Conservation (phyloP, 768 basidiomycete genomes). For the Hypholoma fasciculare region DNA sequence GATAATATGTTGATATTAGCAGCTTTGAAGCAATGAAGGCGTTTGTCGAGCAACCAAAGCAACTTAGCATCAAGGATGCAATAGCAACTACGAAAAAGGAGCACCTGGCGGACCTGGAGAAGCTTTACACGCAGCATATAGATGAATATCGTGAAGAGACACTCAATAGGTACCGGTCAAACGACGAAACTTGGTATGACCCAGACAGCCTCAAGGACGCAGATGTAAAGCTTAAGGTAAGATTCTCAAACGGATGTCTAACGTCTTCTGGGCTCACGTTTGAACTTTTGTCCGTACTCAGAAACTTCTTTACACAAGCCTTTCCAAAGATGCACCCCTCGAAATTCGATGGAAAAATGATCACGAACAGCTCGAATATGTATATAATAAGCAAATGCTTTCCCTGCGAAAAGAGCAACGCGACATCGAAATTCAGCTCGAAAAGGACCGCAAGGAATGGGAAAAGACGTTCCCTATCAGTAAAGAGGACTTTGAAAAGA, state of each 20-base stretch:
- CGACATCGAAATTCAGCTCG: too few species aligned
- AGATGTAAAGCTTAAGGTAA: neutral
- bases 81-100: slow-evolving; percentile 28
- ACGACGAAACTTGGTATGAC: slow-evolving; percentile 23
- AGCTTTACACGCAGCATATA: slow-evolving; percentile 35
- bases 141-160: slow-evolving; percentile 36
- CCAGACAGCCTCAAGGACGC: neutral
- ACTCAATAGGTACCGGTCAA: slow-evolving; percentile 30
- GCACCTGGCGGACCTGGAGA: slow-evolving; percentile 35
- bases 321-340: neutral
- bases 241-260: neutral
- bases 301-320: slow-evolving; percentile 1
- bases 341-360: slow-evolving; percentile 28
- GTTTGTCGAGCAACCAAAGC: neutral
- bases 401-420: slow-evolving; percentile 19
- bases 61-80: slow-evolving; percentile 27
- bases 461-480: slow-evolving; percentile 34
- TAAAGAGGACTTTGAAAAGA: slow-evolving; percentile 32
- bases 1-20: neutral
- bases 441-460: slow-evolving; percentile 21
- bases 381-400: slow-evolving; percentile 27
- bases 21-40: too few species aligned
- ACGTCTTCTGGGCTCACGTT: neutral
- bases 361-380: slow-evolving; percentile 28
- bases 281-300: neutral